Evolutionary conservation across 441 rosid genomes (phyloP).

Genomic region (Geranium incanum): DNA sequence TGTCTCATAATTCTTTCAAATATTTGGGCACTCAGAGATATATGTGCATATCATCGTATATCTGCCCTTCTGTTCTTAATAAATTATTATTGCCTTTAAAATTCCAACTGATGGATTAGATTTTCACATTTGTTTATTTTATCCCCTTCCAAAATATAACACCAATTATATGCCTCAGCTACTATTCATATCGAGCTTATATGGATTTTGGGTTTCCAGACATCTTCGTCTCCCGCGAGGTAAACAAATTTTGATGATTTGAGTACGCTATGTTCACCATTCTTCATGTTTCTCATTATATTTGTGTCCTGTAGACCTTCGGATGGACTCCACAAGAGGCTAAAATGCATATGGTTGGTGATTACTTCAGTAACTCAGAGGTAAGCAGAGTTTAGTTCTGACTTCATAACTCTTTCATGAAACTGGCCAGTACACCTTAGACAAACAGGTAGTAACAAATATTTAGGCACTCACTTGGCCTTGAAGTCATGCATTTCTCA

Average conservation of each 20-base stretch:
- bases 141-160: constrained; percentile 10
- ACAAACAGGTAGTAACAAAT: constrained; percentile 10
- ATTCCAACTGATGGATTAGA: no score
- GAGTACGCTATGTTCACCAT: background rate
- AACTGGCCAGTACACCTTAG: background rate
- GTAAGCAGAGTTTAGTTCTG: constrained; percentile 35
- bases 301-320: constrained; percentile 45
- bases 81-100: no score
- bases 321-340: constrained; percentile 95
- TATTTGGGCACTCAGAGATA: background rate
- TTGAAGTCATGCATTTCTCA: constrained; percentile 8
- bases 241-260: constrained; percentile 24
- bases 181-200: constrained; percentile 77
- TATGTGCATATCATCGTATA: background rate
- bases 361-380: constrained; percentile 81
- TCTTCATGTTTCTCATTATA: constrained; percentile 19
- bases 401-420: constrained; percentile 6
- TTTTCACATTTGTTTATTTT: background rate
- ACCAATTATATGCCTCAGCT: constrained; percentile 33
- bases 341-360: constrained; percentile 80
- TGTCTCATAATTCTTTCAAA: background rate
- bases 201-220: constrained; percentile 80
- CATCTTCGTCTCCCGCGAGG: constrained; percentile 94
- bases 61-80: background rate
- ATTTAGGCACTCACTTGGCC: background rate